phyloP scores from a whole-genome alignment of 2,329 filamentous ascomycete species.

The Alternaria viburni region DNA sequence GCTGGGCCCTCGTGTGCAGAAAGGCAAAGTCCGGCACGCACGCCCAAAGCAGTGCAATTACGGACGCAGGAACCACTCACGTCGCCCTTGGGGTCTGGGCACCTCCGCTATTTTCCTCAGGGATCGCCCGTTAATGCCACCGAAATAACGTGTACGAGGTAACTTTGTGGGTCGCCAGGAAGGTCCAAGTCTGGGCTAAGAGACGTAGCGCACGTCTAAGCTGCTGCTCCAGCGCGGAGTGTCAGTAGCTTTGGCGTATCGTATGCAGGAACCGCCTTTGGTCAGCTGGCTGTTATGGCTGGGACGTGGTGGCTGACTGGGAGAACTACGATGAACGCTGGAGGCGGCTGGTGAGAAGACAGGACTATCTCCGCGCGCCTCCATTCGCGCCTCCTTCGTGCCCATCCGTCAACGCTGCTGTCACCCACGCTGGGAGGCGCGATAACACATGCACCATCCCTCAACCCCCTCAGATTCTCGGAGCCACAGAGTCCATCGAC shows the following conservation, averaged over 20 bases:
- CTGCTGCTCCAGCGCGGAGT: neutral
- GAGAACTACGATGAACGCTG: neutral
- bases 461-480: neutral
- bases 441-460: slow-evolving; percentile 5
- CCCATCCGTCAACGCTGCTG: neutral
- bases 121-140: slow-evolving; percentile 18
- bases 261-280: neutral
- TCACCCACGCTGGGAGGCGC: neutral
- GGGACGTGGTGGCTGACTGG: neutral
- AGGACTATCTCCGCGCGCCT: neutral
- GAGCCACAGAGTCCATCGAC: neutral
- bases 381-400: neutral
- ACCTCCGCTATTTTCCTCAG: slow-evolving; percentile 12
- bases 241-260: neutral
- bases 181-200: slow-evolving; percentile 7
- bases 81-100: slow-evolving; percentile 7
- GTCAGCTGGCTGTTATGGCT: neutral
- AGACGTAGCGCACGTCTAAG: slow-evolving; percentile 6
- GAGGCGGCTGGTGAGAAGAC: neutral
- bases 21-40: slow-evolving; percentile 12
- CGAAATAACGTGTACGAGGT: slow-evolving; percentile 32
- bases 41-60: slow-evolving; percentile 18
- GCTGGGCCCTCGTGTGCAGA: slow-evolving; percentile 12
- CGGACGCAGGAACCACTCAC: slow-evolving; percentile 17
- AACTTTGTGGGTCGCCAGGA: slow-evolving; percentile 18